These are phyloP conservation scores for Emmonsiellopsis sp. DNA, from an alignment of 2,329 filamentous ascomycete genomes.

Conservation along the genomic window DNA sequence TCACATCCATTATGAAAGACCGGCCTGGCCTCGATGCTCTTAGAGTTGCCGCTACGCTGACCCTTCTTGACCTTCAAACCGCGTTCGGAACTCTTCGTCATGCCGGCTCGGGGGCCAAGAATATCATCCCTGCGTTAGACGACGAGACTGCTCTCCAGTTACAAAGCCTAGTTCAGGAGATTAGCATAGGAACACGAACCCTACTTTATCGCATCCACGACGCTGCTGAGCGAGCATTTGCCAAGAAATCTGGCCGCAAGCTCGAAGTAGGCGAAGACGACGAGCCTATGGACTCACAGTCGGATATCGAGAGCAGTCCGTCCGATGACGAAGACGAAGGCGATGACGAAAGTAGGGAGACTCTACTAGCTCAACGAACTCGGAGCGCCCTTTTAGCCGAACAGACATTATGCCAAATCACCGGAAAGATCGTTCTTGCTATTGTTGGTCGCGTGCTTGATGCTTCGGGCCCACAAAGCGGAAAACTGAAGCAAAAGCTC, in stretches of 20 bases:
- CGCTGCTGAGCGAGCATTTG: conserved; percentile 65
- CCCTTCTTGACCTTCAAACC: conserved; percentile 72
- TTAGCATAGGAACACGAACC: conserved; percentile 53
- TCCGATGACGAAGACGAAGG: conserved; percentile 27
- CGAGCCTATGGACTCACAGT: conserved; percentile 58
- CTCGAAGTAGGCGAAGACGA: conserved; percentile 43
- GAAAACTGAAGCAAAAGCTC: conserved; percentile 61
- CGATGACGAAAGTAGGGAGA: conserved; percentile 34
- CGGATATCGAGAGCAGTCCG: conserved; percentile 49
- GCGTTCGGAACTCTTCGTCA: conserved; percentile 66
- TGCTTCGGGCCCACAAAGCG: conserved; percentile 48
- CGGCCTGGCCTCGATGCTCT: conserved; percentile 62
- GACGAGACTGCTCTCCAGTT: conserved; percentile 47
- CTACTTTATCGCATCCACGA: conserved; percentile 71
- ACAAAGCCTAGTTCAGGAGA: conserved; percentile 57
- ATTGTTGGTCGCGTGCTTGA: conserved; percentile 70
- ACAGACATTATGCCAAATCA: conserved; percentile 74
- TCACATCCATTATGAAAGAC: conserved; percentile 42
- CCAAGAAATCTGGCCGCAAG: conserved; percentile 50
- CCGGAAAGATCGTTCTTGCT: conserved; percentile 74
- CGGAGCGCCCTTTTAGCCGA: conserved; percentile 67
- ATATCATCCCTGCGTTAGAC: conserved; percentile 34
- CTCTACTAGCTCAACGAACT: conserved; percentile 43
- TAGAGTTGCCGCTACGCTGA: conserved; percentile 64
- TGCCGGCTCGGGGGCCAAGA: conserved; percentile 28